phyloP scores from a whole-genome alignment of 208 protist species.

The Porcisia deanei region DNA sequence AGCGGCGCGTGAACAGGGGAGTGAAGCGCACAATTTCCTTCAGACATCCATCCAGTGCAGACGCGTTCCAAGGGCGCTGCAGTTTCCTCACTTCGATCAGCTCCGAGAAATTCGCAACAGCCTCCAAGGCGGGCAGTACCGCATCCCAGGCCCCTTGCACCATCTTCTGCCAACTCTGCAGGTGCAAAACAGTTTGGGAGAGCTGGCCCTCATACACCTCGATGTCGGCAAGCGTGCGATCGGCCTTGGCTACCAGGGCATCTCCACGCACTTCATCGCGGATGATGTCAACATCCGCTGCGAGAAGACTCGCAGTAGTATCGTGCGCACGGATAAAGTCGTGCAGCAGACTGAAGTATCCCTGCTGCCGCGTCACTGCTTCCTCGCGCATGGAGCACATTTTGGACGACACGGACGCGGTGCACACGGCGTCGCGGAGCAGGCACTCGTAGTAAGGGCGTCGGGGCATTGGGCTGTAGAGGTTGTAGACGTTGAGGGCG shows the following conservation, averaged over 20 bases:
- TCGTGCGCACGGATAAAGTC: conserved; percentile 31
- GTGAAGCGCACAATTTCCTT: conserved; percentile 37
- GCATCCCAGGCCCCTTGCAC: conserved; percentile 55
- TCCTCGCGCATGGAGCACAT: conserved; percentile 37
- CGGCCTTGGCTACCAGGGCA: conserved; percentile 43
- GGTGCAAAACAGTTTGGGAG: conserved; percentile 34
- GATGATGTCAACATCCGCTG: conserved; percentile 47
- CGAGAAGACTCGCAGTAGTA: conserved; percentile 25
- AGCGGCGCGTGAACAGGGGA: conserved; percentile 40
- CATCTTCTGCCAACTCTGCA: conserved; percentile 45
- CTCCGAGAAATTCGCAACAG: conserved; percentile 30
- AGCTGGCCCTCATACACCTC: conserved; percentile 58
- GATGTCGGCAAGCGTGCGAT: conserved; percentile 51
- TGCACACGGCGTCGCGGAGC: conserved; percentile 14
- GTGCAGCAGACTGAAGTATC: conserved; percentile 38
- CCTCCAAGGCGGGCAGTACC: conserved; percentile 42
- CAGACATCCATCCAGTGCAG: conserved; percentile 57
- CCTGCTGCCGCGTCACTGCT: conserved; percentile 32
- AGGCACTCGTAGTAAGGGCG: conserved; percentile 18
- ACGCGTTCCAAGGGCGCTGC: conserved; percentile 49
- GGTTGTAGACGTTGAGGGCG: conserved; percentile 36
- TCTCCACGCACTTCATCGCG: conserved; percentile 29
- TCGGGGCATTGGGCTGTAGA: conserved; percentile 15
- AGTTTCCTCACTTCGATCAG: conserved; percentile 70
- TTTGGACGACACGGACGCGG: conserved; percentile 24